Conservation (phyloP, 169 alveolate species). For the Fabrea salina region DNA sequence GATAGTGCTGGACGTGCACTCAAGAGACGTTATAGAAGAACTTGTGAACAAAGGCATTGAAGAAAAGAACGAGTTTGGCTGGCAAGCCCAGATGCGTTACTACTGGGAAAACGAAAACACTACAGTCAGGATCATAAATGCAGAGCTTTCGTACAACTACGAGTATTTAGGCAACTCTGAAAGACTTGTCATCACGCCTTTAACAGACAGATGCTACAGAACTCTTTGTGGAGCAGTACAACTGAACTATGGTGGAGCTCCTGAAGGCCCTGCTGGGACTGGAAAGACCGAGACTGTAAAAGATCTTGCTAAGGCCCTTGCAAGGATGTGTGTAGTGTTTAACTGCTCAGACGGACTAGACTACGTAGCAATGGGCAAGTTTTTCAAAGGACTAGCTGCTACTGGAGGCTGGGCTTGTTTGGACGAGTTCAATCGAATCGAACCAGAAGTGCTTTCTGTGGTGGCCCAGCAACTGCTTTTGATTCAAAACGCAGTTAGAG, state of each 20-base stretch:
- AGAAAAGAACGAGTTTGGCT: conserved; percentile 77
- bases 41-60: conserved; percentile 71
- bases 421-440: conserved; percentile 88
- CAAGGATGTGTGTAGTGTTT: conserved; percentile 87
- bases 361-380: conserved; percentile 78
- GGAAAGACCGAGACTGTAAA: conserved; percentile 90
- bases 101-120: conserved; percentile 82
- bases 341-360: conserved; percentile 90
- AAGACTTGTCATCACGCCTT: conserved; percentile 85
- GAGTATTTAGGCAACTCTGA: conserved; percentile 87
- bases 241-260: conserved; percentile 90
- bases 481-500: conserved; percentile 75
- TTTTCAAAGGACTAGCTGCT: conserved; percentile 88
- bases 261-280: conserved; percentile 91
- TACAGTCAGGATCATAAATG: conserved; percentile 78
- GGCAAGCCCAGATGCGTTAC: conserved; percentile 92
- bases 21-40: conserved; percentile 82
- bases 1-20: conserved; percentile 90
- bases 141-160: conserved; percentile 74
- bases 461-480: conserved; percentile 80
- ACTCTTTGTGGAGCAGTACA: conserved; percentile 84
- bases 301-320: conserved; percentile 87
- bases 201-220: conserved; percentile 88
- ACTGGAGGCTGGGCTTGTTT: conserved; percentile 90
- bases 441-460: conserved; percentile 88